Percentiles rank a stretch among this genome's conserved stretches.
These are phyloP conservation scores for Panaeolus cyanescens DNA, from an alignment of 768 basidiomycete species.

Conservation along the genomic window DNA sequence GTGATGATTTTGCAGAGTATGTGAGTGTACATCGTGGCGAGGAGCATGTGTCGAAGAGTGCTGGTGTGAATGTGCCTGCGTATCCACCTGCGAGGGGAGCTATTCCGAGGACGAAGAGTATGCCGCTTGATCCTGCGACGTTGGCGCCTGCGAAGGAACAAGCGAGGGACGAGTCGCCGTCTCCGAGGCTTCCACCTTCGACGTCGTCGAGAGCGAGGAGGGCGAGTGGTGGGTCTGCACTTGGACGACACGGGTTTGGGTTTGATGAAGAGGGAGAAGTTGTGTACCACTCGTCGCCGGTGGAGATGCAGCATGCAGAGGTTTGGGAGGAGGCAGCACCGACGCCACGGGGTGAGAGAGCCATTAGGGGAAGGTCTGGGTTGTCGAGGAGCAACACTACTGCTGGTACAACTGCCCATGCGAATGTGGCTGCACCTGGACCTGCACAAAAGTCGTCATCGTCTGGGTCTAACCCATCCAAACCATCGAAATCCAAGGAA, in stretches of 20 bases:
- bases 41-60: not conserved
- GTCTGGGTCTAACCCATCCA: not conserved
- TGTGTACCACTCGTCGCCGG: not conserved
- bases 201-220: not conserved
- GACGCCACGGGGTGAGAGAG: not conserved
- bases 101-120: slow-evolving; percentile 51
- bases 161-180: not conserved
- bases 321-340: not conserved
- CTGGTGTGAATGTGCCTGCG: slow-evolving; percentile 7
- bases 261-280: not conserved
- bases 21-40: not conserved
- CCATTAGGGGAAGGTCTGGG: not conserved
- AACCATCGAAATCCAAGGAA: slow-evolving; percentile 17
- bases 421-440: not conserved
- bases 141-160: not conserved
- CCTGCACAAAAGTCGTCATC: not conserved
- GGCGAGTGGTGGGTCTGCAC: not conserved
- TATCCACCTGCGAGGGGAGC: slow-evolving; percentile 5
- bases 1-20: not conserved
- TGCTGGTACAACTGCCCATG: not conserved
- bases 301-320: not conserved
- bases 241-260: slow-evolving; percentile 1
- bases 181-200: not conserved
- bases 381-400: slow-evolving; percentile 10
- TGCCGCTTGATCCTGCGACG: slow-evolving; percentile 34